Conservation (phyloP, 176 grass and related monocot genomes). For the Chloris gayana region DNA sequence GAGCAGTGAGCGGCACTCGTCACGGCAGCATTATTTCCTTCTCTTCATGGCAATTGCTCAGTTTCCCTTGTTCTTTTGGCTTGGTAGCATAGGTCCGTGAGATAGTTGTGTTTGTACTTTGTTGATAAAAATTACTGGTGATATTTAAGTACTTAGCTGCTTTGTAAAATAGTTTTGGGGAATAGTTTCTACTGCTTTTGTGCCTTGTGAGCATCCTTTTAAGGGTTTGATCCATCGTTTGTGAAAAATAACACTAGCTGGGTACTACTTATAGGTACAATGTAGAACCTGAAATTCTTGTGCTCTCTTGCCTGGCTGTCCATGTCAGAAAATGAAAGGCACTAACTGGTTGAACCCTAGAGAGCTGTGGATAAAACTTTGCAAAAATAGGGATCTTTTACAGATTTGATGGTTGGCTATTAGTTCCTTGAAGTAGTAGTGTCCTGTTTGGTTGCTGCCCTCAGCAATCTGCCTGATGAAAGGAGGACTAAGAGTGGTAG, state of each 20-base stretch:
- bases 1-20: constrained; percentile 68
- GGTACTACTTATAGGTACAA: not conserved
- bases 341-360: no score
- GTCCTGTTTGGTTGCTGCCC: no score
- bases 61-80: constrained; percentile 88
- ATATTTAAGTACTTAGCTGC: constrained; percentile 3
- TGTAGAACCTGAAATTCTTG: not conserved
- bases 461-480: no score
- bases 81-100: constrained; percentile 67
- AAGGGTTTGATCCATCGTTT: no score
- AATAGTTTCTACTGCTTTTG: not conserved
- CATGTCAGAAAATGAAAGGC: no score
- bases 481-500: no score
- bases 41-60: constrained; percentile 80
- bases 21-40: constrained; percentile 76
- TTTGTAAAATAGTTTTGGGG: constrained; percentile 16
- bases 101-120: not conserved
- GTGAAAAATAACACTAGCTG: no score
- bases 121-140: not conserved
- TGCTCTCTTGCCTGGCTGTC: no score
- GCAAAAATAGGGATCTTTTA: no score
- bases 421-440: no score
- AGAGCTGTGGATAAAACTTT: no score
- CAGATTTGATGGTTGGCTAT: no score
- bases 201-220: constrained; percentile 9